Conservation (phyloP, 2,329 filamentous ascomycete genomes). For the Tetracladium maxilliforme region DNA sequence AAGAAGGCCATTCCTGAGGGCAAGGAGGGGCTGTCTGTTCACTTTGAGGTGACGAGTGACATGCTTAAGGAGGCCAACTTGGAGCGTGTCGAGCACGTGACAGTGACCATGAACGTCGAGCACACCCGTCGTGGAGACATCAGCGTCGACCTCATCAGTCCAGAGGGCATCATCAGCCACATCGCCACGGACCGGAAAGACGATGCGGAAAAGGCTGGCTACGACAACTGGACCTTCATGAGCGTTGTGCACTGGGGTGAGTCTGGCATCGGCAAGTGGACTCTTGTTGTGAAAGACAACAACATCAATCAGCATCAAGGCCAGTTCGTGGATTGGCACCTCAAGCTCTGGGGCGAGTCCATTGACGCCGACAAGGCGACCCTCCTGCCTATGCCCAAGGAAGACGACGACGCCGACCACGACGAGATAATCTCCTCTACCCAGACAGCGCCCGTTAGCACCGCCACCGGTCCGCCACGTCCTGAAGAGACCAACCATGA, state of each 20-base stretch:
- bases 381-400: conserved; percentile 67
- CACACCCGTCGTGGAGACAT: conserved; percentile 81
- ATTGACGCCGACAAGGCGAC: conserved; percentile 62
- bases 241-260: conserved; percentile 96
- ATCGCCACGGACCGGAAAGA: conserved; percentile 60
- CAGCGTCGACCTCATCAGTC: conserved; percentile 82
- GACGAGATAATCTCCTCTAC: conserved; percentile 49
- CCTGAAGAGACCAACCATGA: conserved; percentile 32
- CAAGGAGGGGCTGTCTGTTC: conserved; percentile 59
- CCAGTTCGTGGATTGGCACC: conserved; percentile 76
- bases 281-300: conserved; percentile 76
- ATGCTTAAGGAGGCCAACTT: conserved; percentile 76
- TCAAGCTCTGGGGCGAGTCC: conserved; percentile 86
- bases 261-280: conserved; percentile 77
- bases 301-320: conserved; percentile 63
- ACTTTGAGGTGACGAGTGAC: conserved; percentile 68
- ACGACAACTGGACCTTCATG: conserved; percentile 98
- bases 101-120: conserved; percentile 90
- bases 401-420: conserved; percentile 73
- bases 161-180: conserved; percentile 67
- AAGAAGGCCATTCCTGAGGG: conserved; percentile 78
- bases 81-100: conserved; percentile 82
- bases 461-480: conserved; percentile 24
- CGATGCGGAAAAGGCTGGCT: conserved; percentile 56
- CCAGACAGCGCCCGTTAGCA: conserved; percentile 38